phyloP scores from a whole-genome alignment of 2,329 filamentous ascomycete species.

The Phialophora expanda region DNA sequence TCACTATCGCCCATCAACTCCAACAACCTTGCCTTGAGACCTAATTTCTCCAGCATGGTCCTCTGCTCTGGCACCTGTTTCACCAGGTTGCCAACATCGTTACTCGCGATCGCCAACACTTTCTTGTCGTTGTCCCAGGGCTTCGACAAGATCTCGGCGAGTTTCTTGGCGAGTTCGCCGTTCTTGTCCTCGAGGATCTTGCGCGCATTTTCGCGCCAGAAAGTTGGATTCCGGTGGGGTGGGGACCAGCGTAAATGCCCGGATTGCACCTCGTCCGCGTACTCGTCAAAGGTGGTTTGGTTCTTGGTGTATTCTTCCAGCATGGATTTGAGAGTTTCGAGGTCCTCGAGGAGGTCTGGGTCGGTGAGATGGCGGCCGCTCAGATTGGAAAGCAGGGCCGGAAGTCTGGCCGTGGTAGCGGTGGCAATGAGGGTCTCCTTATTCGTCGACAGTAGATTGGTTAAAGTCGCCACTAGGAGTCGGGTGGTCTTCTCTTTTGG shows the following conservation, averaged over 20 bases:
- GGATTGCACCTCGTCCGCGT: slow-evolving; percentile 80
- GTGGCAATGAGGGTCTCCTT: slow-evolving; percentile 74
- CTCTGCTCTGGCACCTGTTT: slow-evolving; percentile 88
- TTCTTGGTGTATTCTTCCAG: slow-evolving; percentile 83
- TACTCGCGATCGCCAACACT: slow-evolving; percentile 89
- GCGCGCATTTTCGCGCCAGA: slow-evolving; percentile 90
- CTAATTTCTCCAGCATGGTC: slow-evolving; percentile 77
- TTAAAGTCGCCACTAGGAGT: slow-evolving; percentile 83
- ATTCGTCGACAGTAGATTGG: slow-evolving; percentile 81
- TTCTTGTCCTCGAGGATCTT: slow-evolving; percentile 84
- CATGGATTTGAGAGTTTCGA: slow-evolving; percentile 62
- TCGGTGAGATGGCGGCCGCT: slow-evolving; percentile 58
- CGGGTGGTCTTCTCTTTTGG: slow-evolving; percentile 98
- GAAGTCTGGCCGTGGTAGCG: slow-evolving; percentile 84
- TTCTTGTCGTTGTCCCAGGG: slow-evolving; percentile 83
- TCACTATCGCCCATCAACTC: slow-evolving; percentile 89
- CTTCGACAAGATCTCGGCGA: slow-evolving; percentile 84
- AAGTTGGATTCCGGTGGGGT: slow-evolving; percentile 81
- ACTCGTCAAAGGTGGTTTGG: slow-evolving; percentile 70
- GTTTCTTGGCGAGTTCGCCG: slow-evolving; percentile 75
- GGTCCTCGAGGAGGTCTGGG: slow-evolving; percentile 56
- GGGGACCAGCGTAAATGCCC: slow-evolving; percentile 93
- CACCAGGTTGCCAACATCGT: slow-evolving; percentile 86
- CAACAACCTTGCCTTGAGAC: slow-evolving; percentile 87
- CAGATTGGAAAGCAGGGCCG: slow-evolving; percentile 63